These are phyloP conservation scores for Exutisphaerella laricina DNA, from an alignment of 2,329 filamentous ascomycete genomes.

Conservation along the genomic window DNA sequence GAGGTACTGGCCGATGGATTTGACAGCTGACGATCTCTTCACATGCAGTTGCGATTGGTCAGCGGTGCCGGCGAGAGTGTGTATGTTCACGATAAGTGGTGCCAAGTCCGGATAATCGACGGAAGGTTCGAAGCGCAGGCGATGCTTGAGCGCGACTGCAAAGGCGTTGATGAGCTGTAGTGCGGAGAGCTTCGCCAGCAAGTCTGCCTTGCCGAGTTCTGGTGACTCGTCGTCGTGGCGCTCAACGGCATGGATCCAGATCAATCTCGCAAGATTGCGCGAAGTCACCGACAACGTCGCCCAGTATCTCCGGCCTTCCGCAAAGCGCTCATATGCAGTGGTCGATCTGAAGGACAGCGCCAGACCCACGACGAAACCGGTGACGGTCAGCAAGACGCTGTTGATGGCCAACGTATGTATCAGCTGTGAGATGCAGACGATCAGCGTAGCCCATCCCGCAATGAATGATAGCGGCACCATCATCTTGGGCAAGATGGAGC, in stretches of 20 bases:
- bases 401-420: slow-evolving; percentile 49
- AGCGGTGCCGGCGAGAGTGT: slow-evolving; percentile 65
- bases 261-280: slow-evolving; percentile 59
- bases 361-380: slow-evolving; percentile 76
- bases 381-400: slow-evolving; percentile 66
- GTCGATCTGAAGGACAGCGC: slow-evolving; percentile 72
- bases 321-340: slow-evolving; percentile 66
- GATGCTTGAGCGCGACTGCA: slow-evolving; percentile 72
- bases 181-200: slow-evolving; percentile 65
- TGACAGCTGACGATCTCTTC: slow-evolving; percentile 29
- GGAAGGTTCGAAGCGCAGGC: slow-evolving; percentile 76
- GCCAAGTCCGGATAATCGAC: slow-evolving; percentile 69
- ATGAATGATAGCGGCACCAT: slow-evolving; percentile 62
- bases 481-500: slow-evolving; percentile 68
- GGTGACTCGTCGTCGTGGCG: slow-evolving; percentile 47
- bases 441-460: slow-evolving; percentile 58
- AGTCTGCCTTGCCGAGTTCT: slow-evolving; percentile 54
- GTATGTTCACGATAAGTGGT: slow-evolving; percentile 63
- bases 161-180: slow-evolving; percentile 76
- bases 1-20: slow-evolving; percentile 58
- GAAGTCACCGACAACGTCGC: slow-evolving; percentile 50
- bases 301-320: slow-evolving; percentile 60
- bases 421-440: slow-evolving; percentile 53
- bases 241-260: slow-evolving; percentile 73
- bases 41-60: slow-evolving; percentile 40